phyloP scores from a whole-genome alignment of 345 rosid species.

The Durio zibethinus region DNA sequence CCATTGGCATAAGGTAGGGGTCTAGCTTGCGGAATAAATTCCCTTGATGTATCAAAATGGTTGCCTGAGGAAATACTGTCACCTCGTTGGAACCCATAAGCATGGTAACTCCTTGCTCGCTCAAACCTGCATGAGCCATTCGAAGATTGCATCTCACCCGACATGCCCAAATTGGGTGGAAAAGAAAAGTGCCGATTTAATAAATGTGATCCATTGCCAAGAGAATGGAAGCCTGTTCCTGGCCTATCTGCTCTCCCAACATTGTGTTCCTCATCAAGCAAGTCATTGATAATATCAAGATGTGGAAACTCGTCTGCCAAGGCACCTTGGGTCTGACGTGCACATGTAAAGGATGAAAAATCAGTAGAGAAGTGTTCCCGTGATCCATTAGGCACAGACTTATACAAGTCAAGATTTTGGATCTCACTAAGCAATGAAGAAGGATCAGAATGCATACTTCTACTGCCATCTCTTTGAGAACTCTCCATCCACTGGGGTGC shows the following conservation, averaged over 20 bases:
- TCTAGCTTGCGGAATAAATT: conserved; percentile 50
- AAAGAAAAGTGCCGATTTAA: conserved; percentile 53
- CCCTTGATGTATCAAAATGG: conserved; percentile 39
- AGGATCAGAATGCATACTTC: conserved; percentile 32
- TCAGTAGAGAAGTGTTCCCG: conserved; percentile 35
- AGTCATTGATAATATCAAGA: conserved; percentile 85
- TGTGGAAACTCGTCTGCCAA: conserved; percentile 84
- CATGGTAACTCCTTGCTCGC: conserved; percentile 53
- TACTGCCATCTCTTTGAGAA: conserved; percentile 40
- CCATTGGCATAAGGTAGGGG: conserved; percentile 43
- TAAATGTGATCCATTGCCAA: conserved; percentile 35
- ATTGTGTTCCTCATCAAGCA: conserved; percentile 78
- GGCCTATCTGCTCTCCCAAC: conserved; percentile 24
- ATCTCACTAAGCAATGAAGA: conserved; percentile 34
- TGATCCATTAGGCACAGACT: conserved; percentile 23
- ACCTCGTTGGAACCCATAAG: conserved; percentile 46
- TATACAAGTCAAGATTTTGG: conserved; percentile 35
- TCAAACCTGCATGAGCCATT: conserved; percentile 56
- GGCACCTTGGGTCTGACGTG: conserved; percentile 48
- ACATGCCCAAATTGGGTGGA: conserved; percentile 45
- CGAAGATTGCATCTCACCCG: conserved; percentile 43
- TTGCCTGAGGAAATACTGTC: conserved; percentile 32
- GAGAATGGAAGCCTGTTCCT: conserved; percentile 32
- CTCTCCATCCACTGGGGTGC: conserved; percentile 63
- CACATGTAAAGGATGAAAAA: conserved; percentile 42